These are phyloP conservation scores for Solanum peruvianum DNA, from an alignment of 257 asterid species.

Conservation along the genomic window DNA sequence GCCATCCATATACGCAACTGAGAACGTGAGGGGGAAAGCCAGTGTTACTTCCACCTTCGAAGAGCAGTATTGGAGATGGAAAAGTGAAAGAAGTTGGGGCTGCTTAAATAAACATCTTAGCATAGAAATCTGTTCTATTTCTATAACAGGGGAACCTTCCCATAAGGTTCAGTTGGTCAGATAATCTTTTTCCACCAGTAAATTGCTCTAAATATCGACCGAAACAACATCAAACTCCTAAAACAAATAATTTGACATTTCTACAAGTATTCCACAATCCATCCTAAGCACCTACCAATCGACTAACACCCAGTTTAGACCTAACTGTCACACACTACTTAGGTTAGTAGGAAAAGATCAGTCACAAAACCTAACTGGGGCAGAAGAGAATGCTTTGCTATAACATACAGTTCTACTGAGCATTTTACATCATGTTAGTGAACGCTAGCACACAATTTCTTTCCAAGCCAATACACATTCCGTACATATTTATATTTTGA, in stretches of 20 bases:
- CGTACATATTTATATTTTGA: not conserved
- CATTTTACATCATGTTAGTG: not conserved
- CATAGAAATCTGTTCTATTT: not conserved
- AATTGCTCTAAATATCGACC: not conserved
- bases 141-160: not conserved
- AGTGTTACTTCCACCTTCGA: not conserved
- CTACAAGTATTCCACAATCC: not conserved
- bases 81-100: not conserved
- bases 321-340: not conserved
- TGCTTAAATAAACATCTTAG: not conserved
- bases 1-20: not conserved
- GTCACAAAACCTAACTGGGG: not conserved
- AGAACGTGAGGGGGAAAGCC: not conserved
- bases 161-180: not conserved
- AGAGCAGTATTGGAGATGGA: not conserved
- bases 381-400: not conserved
- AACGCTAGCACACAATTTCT: not conserved
- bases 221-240: not conserved
- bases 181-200: not conserved
- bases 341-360: not conserved
- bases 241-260: not conserved
- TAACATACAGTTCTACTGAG: not conserved
- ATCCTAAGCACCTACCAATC: not conserved
- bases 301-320: not conserved
- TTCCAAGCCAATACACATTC: not conserved